A percentile compares a stretch with the other conserved stretches of the same genome.
Conservation (phyloP, 345 rosid species). For the Zanthoxylum bungeanum region DNA sequence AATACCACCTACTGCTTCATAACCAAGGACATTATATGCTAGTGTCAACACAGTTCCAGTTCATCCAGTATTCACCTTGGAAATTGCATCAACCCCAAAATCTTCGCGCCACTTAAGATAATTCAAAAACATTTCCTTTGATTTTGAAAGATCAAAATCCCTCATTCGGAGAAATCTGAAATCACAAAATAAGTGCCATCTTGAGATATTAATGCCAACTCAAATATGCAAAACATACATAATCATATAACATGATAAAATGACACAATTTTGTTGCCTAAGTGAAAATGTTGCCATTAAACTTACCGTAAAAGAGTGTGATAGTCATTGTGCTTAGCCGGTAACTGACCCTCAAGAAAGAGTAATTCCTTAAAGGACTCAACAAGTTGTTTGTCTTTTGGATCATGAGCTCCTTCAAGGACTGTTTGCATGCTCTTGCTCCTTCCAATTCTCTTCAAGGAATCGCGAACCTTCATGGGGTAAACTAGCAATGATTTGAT, state of each 20-base stretch:
- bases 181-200: not conserved
- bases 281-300: not conserved
- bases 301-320: conserved; percentile 55
- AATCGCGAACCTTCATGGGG: conserved; percentile 34
- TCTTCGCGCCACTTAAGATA: conserved; percentile 54
- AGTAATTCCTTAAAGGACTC: conserved; percentile 39
- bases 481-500: conserved; percentile 29
- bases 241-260: too few relatives aligned
- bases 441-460: conserved; percentile 39
- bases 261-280: too few relatives aligned
- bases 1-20: too few relatives aligned
- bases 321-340: conserved; percentile 43
- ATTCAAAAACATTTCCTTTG: conserved; percentile 45
- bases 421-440: conserved; percentile 36
- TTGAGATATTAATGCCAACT: not conserved
- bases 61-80: conserved; percentile 29
- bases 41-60: not conserved
- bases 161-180: conserved; percentile 52
- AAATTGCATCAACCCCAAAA: conserved; percentile 41
- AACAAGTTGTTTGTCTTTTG: conserved; percentile 42
- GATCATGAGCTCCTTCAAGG: conserved; percentile 45
- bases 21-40: not conserved
- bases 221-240: not conserved
- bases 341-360: conserved; percentile 39
- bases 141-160: conserved; percentile 47